Evolutionary conservation across 352 stramenopile genomes (phyloP).

Genomic region (Labyrinthula sp.): DNA sequence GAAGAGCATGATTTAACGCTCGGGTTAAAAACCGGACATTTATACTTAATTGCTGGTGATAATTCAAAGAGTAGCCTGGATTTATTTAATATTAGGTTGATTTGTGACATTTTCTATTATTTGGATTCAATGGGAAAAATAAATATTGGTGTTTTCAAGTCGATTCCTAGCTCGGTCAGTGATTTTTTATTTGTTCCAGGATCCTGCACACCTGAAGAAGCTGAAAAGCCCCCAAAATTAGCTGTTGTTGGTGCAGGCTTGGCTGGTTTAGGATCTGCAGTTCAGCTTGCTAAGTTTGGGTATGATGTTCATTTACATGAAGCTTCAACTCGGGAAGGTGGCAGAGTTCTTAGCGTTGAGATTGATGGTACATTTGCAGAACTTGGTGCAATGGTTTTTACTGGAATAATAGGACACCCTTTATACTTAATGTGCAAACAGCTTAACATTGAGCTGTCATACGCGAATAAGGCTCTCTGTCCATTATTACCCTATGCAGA

Average conservation of each 20-base stretch:
- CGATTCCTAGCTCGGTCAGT: neutral
- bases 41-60: no score
- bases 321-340: slow-evolving; percentile 42
- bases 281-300: slow-evolving; percentile 44
- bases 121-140: slow-evolving; percentile 15
- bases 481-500: slow-evolving; percentile 14
- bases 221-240: slow-evolving; percentile 28
- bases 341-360: slow-evolving; percentile 34
- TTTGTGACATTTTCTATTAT: slow-evolving; percentile 17
- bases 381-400: slow-evolving; percentile 47
- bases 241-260: slow-evolving; percentile 50
- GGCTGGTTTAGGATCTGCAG: slow-evolving; percentile 44
- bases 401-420: slow-evolving; percentile 44
- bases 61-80: neutral
- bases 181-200: slow-evolving; percentile 1
- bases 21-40: no score
- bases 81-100: slow-evolving; percentile 2
- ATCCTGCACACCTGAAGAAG: neutral
- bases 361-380: slow-evolving; percentile 34
- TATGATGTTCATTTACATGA: slow-evolving; percentile 52
- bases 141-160: slow-evolving; percentile 6
- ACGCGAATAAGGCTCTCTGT: slow-evolving; percentile 12
- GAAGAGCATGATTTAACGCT: no score
- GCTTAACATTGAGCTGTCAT: slow-evolving; percentile 29
- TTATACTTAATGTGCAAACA: slow-evolving; percentile 30